These are phyloP conservation scores for Colletotrichum lini DNA, from an alignment of 2,329 filamentous ascomycete genomes.

Conservation along the genomic window DNA sequence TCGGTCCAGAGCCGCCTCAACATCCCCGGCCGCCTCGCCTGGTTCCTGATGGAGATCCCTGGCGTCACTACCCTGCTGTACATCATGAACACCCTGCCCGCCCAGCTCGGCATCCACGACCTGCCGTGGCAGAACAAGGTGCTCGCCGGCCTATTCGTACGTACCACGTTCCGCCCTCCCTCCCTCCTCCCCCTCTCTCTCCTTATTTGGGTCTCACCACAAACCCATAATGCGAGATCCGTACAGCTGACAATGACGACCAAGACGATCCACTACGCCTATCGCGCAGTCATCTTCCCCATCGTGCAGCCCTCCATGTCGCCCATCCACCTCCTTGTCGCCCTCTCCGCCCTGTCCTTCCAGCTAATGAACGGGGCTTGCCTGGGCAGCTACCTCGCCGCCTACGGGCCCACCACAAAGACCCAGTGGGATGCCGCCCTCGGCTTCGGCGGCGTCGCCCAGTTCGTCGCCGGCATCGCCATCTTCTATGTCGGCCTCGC, in stretches of 20 bases:
- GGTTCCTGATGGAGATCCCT: slow-evolving; percentile 89
- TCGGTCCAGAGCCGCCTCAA: slow-evolving; percentile 83
- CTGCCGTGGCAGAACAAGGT: slow-evolving; percentile 85
- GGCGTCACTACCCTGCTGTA: slow-evolving; percentile 86
- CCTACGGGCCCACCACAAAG: slow-evolving; percentile 79
- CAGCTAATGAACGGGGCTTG: slow-evolving; percentile 85
- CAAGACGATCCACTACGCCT: slow-evolving; percentile 86
- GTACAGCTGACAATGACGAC: background rate
- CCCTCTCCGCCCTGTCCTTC: slow-evolving; percentile 76
- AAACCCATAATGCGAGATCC: background rate
- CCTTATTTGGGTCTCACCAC: too few relatives aligned
- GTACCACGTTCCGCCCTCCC: slow-evolving; percentile 48
- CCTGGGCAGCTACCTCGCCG: slow-evolving; percentile 85
- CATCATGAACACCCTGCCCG: slow-evolving; percentile 79
- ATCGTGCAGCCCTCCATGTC: slow-evolving; percentile 93
- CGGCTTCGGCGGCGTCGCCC: slow-evolving; percentile 53
- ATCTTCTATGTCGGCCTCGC: slow-evolving; percentile 84
- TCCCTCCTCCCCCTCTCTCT: background rate
- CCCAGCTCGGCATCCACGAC: slow-evolving; percentile 67
- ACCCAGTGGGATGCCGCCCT: slow-evolving; percentile 62
- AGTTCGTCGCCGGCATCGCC: slow-evolving; percentile 75
- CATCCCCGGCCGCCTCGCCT: slow-evolving; percentile 88
- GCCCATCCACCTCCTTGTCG: slow-evolving; percentile 82
- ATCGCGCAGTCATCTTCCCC: slow-evolving; percentile 88
- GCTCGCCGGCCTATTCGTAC: slow-evolving; percentile 76